Base-by-base conservation (phyloP, 2,329 filamentous ascomycete species). In the Hypoxylon sp. region DNA sequence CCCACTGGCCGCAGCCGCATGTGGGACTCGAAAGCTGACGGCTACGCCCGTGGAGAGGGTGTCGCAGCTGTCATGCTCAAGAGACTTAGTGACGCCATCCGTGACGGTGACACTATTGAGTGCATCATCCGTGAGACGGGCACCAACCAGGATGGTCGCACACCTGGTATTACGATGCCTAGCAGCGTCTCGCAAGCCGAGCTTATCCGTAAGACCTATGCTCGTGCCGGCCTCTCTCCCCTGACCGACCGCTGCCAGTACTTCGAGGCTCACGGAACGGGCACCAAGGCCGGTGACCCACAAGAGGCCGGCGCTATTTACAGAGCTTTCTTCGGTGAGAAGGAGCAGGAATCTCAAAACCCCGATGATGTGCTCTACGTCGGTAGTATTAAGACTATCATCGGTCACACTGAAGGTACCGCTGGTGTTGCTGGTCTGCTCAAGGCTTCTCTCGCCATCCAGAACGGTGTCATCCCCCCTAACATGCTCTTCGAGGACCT, bases 61-160 rank as follows among this genome's bases (percentile, higher is more conserved):
- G 53, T 72, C 2, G 68, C 68, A 1, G 61, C 60, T 3, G 58
- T 87, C 0, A 71, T 86, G 0, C 67, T 87, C 1, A 87, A 87
- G 62, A 74, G 70, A 0, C 73, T 85, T 6, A 77, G 69, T 23
- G 68, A 75, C 1, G 85, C 85, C 0, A 57, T 84, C 5, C 73
- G 2, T 17, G 62, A 75, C 51, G 67, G 72, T 13, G 68, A 75
- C 23, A 41, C 66, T 11, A 72, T 74, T 10, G 65, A 74, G 41
- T 71, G 67, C 19, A 51, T 72, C 43, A 52, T 65, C 17, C 48
- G 56, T 10, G 62, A 65, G 32, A 65, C 55, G 13, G 55, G 28
- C 7, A 23, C 57, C 21, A 65, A 65, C 43, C 62, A 67, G 21
- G 67, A 74, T 17, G 72, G 72, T 3, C 64, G 45, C 43, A 72